A percentile compares a stretch with the other conserved stretches of the same genome.
Conservation (phyloP, 257 asterid genomes). For the Nicotiana tomentosiformis region DNA sequence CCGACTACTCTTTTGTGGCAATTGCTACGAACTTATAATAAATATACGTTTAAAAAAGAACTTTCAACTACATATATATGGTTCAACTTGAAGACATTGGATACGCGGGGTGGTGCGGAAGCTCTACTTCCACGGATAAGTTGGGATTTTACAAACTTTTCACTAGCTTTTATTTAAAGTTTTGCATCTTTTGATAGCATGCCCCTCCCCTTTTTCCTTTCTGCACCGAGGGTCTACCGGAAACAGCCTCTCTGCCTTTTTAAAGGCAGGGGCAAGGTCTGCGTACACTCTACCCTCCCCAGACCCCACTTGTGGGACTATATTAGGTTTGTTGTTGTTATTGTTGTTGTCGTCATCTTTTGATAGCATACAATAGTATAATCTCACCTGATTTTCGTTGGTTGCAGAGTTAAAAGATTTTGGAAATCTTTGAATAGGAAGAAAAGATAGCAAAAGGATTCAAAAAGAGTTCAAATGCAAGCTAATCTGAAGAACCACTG, state of each 20-base stretch:
- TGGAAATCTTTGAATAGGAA: neutral
- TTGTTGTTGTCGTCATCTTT: neutral
- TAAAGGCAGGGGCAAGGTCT: too few species aligned
- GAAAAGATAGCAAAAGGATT: neutral
- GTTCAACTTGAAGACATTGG: neutral
- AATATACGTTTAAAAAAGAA: neutral
- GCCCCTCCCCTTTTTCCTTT: too few species aligned
- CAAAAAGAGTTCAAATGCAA: neutral
- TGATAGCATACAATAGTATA: neutral
- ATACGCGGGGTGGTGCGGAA: neutral
- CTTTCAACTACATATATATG: neutral
- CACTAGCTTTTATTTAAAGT: neutral
- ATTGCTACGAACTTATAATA: neutral
- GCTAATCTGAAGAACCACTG: neutral
- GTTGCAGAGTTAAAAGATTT: neutral
- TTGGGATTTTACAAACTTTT: neutral
- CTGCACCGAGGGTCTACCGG: too few species aligned
- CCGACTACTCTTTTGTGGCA: neutral
- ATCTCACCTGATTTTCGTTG: neutral
- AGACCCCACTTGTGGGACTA: too few species aligned
- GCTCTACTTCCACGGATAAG: neutral
- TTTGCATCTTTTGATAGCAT: neutral
- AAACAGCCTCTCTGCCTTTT: too few species aligned
- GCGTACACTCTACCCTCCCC: too few species aligned
- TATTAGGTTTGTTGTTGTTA: too few species aligned